These are phyloP conservation scores for Auriscalpium vulgare DNA, from an alignment of 768 basidiomycete species.

Conservation along the genomic window DNA sequence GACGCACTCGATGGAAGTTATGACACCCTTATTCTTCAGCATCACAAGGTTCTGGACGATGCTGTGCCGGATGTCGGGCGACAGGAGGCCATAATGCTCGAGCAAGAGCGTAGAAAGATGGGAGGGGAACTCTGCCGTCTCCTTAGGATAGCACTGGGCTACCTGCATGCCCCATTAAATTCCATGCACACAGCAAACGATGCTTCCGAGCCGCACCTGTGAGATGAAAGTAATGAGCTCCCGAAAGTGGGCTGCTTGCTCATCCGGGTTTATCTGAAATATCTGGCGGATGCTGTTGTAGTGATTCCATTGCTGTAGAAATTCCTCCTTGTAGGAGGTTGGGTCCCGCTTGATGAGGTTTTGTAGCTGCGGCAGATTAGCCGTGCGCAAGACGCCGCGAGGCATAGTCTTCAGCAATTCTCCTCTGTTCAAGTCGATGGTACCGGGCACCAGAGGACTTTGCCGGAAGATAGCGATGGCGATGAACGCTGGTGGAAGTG, in stretches of 20 bases:
- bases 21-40: constrained; percentile 87
- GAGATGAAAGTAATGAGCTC: constrained; percentile 90
- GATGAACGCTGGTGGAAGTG: too few relatives aligned
- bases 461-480: too few relatives aligned
- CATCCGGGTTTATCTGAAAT: constrained; percentile 73
- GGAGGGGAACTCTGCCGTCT: constrained; percentile 78
- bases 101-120: constrained; percentile 75
- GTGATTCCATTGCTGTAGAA: constrained; percentile 93
- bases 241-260: constrained; percentile 76
- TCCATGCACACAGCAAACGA: not conserved
- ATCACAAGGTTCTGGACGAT: constrained; percentile 89
- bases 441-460: too few relatives aligned
- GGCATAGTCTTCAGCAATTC: constrained; percentile 27
- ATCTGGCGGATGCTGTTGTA: constrained; percentile 85
- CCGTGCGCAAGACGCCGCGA: constrained; percentile 71
- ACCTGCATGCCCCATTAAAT: constrained; percentile 35
- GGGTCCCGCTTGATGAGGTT: constrained; percentile 97
- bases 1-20: constrained; percentile 84
- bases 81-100: constrained; percentile 66
- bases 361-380: constrained; percentile 91
- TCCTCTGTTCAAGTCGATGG: too few relatives aligned
- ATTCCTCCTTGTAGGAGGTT: constrained; percentile 86
- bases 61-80: constrained; percentile 75
- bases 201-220: constrained; percentile 42
- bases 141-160: constrained; percentile 88